phyloP scores from a whole-genome alignment of 129 eudicot genomes.

The Saussurea involucrata region DNA sequence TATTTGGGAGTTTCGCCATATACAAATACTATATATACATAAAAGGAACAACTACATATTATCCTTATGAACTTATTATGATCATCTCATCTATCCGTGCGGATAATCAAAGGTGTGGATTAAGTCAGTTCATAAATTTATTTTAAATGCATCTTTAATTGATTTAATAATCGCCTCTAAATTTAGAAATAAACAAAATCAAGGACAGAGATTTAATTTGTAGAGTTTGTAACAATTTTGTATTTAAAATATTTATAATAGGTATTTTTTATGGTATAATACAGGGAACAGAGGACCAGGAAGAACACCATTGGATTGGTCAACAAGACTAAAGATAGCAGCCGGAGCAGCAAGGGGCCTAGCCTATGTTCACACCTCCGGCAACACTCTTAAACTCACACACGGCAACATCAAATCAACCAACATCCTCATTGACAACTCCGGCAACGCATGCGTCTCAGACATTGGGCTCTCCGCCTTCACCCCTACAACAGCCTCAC shows the following conservation, averaged over 20 bases:
- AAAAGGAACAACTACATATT: no score
- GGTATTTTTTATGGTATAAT: not conserved
- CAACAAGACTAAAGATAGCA: slow-evolving; percentile 71
- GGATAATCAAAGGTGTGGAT: no score
- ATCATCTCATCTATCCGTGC: no score
- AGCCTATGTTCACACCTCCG: slow-evolving; percentile 58
- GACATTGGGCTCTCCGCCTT: slow-evolving; percentile 70
- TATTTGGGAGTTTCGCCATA: not conserved
- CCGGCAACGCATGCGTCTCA: slow-evolving; percentile 60
- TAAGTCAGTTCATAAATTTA: no score
- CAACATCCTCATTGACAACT: slow-evolving; percentile 66
- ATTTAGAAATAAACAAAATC: no score
- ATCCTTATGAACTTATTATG: no score
- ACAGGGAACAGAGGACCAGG: slow-evolving; percentile 97
- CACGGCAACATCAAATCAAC: slow-evolving; percentile 95
- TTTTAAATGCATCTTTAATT: no score
- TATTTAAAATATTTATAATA: no score
- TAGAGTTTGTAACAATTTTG: no score
- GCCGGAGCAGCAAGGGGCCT: slow-evolving; percentile 77
- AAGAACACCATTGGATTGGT: slow-evolving; percentile 90
- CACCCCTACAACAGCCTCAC: slow-evolving; percentile 30
- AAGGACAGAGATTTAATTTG: no score
- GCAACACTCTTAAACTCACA: slow-evolving; percentile 49
- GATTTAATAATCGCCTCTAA: no score
- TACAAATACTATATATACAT: no score